These are phyloP conservation scores for Flaveria bidentis DNA, from an alignment of 129 eudicot genomes.

Conservation along the genomic window DNA sequence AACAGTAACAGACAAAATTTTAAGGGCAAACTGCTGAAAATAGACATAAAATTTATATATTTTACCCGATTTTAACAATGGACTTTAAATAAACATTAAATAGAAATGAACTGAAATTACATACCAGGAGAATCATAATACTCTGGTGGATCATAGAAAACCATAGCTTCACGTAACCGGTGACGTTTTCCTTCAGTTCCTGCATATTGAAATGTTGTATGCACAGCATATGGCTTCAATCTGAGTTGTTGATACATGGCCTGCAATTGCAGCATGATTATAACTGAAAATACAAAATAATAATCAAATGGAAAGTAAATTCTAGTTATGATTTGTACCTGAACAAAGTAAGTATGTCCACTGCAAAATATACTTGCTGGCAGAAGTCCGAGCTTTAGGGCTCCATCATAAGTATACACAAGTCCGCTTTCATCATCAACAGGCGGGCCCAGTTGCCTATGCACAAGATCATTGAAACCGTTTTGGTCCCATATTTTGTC, in stretches of 20 bases:
- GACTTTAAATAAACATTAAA: too few species aligned
- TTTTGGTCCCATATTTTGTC: slow-evolving; percentile 98
- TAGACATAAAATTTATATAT: neutral
- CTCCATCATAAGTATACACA: slow-evolving; percentile 93
- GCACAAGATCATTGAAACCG: slow-evolving; percentile 81
- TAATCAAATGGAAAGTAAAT: neutral
- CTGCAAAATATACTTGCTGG: slow-evolving; percentile 96
- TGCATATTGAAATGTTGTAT: slow-evolving; percentile 93
- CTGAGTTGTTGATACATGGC: slow-evolving; percentile 88
- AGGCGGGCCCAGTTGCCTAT: slow-evolving; percentile 82
- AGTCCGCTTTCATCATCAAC: slow-evolving; percentile 96
- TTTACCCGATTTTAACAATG: neutral
- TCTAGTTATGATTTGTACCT: slow-evolving; percentile 43
- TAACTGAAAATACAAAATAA: slow-evolving; percentile 5
- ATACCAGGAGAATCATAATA: slow-evolving; percentile 84
- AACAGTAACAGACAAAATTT: neutral
- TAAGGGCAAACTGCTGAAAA: neutral
- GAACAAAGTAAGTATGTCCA: slow-evolving; percentile 98
- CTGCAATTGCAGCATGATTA: slow-evolving; percentile 38
- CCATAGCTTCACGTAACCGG: slow-evolving; percentile 88
- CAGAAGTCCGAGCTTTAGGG: slow-evolving; percentile 79
- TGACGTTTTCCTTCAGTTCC: slow-evolving; percentile 98
- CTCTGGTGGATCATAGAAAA: slow-evolving; percentile 93
- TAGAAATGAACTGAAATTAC: neutral
- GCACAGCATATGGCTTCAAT: slow-evolving; percentile 89